Evolutionary conservation across 257 asterid genomes (phyloP).

Genomic region (Echites panduratus): DNA sequence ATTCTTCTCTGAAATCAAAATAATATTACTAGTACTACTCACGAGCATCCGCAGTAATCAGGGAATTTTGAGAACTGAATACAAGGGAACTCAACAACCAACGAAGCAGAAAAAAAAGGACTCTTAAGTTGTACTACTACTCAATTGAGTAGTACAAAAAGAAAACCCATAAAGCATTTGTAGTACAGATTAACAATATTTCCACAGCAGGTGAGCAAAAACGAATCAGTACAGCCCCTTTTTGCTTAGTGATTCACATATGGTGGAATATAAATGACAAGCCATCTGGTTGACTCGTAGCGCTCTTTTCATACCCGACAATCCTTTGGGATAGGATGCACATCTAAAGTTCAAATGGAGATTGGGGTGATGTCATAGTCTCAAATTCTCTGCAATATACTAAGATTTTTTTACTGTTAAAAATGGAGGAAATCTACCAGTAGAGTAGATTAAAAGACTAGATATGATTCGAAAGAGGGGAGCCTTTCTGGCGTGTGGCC

Average conservation of each 20-base stretch:
- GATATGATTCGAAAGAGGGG: not conserved
- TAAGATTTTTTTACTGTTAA: no score
- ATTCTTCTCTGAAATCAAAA: not conserved
- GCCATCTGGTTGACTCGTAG: not conserved
- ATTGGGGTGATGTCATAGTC: not conserved
- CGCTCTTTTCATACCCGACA: not conserved
- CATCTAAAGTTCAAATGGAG: not conserved
- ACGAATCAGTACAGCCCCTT: not conserved
- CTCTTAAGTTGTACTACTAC: not conserved
- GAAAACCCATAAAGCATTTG: conserved; percentile 6
- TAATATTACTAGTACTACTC: no score
- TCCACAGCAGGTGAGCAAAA: not conserved
- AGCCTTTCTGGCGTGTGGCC: conserved; percentile 7
- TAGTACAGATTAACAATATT: conserved; percentile 13
- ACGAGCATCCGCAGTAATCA: not conserved
- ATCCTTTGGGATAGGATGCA: no score
- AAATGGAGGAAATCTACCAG: not conserved
- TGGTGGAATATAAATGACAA: conserved; percentile 7
- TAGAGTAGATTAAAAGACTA: no score
- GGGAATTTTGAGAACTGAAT: conserved; percentile 6
- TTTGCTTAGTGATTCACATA: not conserved
- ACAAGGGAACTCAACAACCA: not conserved
- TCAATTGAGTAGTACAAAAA: conserved; percentile 6
- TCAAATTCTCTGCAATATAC: not conserved
- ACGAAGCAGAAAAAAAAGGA: not conserved